Evolutionary conservation across 257 asterid species (phyloP).

Genomic region (Capsicum rhomboideum): DNA sequence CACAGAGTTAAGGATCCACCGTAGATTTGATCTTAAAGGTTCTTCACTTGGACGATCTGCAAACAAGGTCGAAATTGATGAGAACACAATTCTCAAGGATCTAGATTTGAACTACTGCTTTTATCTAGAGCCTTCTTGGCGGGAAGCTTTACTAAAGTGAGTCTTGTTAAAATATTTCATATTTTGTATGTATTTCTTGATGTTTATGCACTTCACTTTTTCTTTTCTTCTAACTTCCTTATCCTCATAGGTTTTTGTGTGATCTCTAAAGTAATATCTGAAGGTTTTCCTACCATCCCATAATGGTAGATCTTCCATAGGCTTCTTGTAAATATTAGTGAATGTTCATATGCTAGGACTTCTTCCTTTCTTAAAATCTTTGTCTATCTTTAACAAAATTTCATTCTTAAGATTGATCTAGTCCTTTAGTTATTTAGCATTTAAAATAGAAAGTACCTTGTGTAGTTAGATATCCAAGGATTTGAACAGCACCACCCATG

Average conservation of each 20-base stretch:
- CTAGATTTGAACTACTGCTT: slow-evolving; percentile 90
- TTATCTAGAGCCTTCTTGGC: slow-evolving; percentile 91
- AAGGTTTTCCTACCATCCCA: neutral
- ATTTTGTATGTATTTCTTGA: neutral
- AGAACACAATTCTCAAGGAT: slow-evolving; percentile 89
- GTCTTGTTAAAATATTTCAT: slow-evolving; percentile 15
- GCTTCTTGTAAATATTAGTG: neutral
- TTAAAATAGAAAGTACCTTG: neutral
- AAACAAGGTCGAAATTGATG: slow-evolving; percentile 82
- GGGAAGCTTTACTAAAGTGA: slow-evolving; percentile 62
- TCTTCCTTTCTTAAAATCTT: neutral
- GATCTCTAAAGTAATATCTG: neutral
- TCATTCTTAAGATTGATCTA: neutral
- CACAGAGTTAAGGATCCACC: slow-evolving; percentile 90
- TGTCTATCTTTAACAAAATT: neutral
- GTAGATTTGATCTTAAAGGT: slow-evolving; percentile 91
- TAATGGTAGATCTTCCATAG: neutral
- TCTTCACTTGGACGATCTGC: slow-evolving; percentile 97
- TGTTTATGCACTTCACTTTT: neutral
- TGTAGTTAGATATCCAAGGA: neutral
- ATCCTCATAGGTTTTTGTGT: neutral
- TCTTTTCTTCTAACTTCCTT: neutral
- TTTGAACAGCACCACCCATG: neutral
- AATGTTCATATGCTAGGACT: neutral
- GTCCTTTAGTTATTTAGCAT: neutral